Conservation (phyloP, 306 rosid genomes). For the Crotalaria pallida region DNA sequence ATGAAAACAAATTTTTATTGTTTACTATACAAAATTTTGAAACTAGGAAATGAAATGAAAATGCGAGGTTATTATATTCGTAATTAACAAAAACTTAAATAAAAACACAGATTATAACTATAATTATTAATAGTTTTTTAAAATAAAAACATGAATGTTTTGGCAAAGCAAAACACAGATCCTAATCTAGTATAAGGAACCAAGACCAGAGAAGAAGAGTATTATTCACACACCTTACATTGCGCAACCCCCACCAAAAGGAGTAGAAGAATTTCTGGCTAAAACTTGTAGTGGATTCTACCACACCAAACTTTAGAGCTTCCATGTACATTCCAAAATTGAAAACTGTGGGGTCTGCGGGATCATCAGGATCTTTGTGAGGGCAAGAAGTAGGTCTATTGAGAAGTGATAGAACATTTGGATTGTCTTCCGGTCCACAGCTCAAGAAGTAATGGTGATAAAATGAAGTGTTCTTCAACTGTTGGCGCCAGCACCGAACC, state of each 20-base stretch:
- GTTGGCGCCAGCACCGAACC: conserved; percentile 49
- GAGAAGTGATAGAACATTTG: neutral
- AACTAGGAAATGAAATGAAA: too few species aligned
- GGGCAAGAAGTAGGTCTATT: conserved; percentile 26
- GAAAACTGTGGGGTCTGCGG: conserved; percentile 18
- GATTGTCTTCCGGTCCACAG: neutral
- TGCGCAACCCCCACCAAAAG: conserved; percentile 95
- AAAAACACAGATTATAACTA: too few species aligned
- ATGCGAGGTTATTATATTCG: too few species aligned
- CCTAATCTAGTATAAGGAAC: too few species aligned
- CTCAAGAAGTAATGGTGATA: neutral
- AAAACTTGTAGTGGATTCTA: conserved; percentile 27
- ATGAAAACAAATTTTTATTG: too few species aligned
- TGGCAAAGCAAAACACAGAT: too few species aligned
- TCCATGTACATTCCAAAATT: conserved; percentile 62
- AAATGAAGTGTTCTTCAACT: neutral
- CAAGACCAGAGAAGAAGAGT: too few species aligned
- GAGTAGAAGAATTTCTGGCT: conserved; percentile 56
- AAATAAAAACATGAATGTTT: too few species aligned
- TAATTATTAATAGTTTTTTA: too few species aligned
- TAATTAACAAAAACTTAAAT: too few species aligned
- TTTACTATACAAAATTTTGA: too few species aligned
- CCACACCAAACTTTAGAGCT: conserved; percentile 46
- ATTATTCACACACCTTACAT: conserved; percentile 49
- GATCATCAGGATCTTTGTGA: conserved; percentile 20